A percentile compares a stretch with the other conserved stretches of the same genome.
Conservation (phyloP, 768 basidiomycete species). For the Mycena alexandri region DNA sequence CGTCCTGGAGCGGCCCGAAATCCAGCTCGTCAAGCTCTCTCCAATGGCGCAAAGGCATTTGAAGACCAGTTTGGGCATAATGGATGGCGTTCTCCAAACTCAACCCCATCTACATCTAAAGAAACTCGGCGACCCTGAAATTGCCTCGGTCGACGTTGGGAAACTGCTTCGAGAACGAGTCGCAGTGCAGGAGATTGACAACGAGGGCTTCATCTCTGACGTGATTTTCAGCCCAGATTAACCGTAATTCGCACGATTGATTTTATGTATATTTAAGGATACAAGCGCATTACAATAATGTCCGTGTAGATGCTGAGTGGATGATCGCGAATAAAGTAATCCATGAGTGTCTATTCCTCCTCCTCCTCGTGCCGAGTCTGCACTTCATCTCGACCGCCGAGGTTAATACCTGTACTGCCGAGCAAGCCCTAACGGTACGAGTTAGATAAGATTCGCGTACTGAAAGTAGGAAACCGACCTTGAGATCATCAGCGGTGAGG, state of each 20-base stretch:
- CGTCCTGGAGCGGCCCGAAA: conserved; percentile 25
- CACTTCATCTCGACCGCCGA: neutral
- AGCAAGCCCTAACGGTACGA: conserved; percentile 12
- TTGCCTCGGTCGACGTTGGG: conserved; percentile 10
- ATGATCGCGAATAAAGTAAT: neutral
- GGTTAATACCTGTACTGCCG: neutral
- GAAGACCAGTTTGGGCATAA: conserved; percentile 17
- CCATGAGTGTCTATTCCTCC: neutral
- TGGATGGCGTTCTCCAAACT: conserved; percentile 22
- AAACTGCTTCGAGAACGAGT: conserved; percentile 32
- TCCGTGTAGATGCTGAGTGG: conserved; percentile 20
- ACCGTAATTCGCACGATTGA: conserved; percentile 16
- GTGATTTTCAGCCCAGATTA: too few species aligned
- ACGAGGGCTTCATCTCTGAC: conserved; percentile 22
- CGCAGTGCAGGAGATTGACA: conserved; percentile 14
- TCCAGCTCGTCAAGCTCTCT: conserved; percentile 29
- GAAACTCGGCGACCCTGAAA: neutral
- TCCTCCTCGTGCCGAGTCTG: too few species aligned
- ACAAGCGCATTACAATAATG: conserved; percentile 36
- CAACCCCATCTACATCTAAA: neutral
- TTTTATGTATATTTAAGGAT: conserved; percentile 26
- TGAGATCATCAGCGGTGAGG: conserved; percentile 50
- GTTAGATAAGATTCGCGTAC: neutral
- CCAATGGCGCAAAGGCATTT: conserved; percentile 23
- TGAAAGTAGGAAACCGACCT: conserved; percentile 39